phyloP scores from a whole-genome alignment of 169 alveolate genomes.

The Cryptosporidium parvum region DNA sequence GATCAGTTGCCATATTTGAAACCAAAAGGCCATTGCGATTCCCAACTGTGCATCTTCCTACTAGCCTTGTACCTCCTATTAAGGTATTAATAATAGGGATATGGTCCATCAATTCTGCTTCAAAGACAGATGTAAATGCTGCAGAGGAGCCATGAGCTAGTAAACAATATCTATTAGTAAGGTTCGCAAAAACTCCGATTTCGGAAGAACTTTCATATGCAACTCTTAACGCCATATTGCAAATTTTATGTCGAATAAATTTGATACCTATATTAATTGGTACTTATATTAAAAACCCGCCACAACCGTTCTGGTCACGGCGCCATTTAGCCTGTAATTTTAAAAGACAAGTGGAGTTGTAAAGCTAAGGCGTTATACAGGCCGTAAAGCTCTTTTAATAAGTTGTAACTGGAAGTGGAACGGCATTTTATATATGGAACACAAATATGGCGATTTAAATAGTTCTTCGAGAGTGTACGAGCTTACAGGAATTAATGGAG shows the following conservation, averaged over 20 bases:
- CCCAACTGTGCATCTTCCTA: constrained; percentile 97
- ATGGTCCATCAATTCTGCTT: constrained; percentile 94
- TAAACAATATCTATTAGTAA: constrained; percentile 95
- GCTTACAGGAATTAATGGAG: constrained; percentile 70
- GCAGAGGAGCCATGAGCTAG: constrained; percentile 96
- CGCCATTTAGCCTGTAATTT: neutral
- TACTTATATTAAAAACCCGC: neutral
- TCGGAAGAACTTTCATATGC: constrained; percentile 96
- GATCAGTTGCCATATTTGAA: constrained; percentile 97
- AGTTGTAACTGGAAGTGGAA: neutral
- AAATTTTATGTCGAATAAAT: neutral
- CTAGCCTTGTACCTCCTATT: constrained; percentile 96
- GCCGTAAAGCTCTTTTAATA: neutral
- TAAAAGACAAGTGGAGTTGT: no score
- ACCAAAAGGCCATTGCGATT: constrained; percentile 97
- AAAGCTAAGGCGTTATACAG: neutral
- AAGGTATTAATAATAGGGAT: constrained; percentile 97
- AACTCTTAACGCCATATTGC: constrained; percentile 74
- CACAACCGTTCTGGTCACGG: neutral
- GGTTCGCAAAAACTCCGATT: constrained; percentile 97
- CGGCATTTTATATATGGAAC: constrained; percentile 5
- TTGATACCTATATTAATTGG: neutral
- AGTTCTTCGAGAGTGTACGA: constrained; percentile 48
- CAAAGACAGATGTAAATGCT: constrained; percentile 95
- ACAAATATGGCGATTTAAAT: neutral